phyloP scores from a whole-genome alignment of 176 grass and related monocot species.

The Raddia distichophylla region DNA sequence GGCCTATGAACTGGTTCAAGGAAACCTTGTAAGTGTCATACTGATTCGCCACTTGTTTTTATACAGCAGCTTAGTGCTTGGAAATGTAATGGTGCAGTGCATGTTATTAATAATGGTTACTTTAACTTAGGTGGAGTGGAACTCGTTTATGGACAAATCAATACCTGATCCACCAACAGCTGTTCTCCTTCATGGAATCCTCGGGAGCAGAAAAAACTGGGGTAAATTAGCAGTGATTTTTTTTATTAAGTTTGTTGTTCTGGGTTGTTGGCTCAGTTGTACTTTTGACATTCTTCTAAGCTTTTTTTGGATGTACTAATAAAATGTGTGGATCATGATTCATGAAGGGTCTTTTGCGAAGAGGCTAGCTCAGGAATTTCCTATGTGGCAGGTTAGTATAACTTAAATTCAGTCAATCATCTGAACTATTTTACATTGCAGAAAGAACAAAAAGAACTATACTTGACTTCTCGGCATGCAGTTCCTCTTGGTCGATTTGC shows the following conservation, averaged over 20 bases:
- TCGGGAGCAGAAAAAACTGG: constrained; percentile 96
- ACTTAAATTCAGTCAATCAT: constrained; percentile 25
- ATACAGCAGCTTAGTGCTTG: neutral
- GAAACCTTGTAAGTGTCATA: constrained; percentile 70
- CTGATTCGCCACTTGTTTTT: constrained; percentile 21
- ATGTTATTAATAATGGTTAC: constrained; percentile 10
- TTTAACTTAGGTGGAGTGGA: constrained; percentile 78
- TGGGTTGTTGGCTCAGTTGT: constrained; percentile 11
- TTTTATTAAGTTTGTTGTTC: neutral
- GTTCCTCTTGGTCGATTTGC: constrained; percentile 99
- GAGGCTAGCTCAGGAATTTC: constrained; percentile 96
- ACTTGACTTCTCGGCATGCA: constrained; percentile 44
- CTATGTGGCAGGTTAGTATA: constrained; percentile 87
- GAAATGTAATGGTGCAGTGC: constrained; percentile 5
- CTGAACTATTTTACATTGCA: constrained; percentile 13
- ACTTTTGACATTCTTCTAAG: neutral
- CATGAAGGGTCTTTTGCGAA: constrained; percentile 79
- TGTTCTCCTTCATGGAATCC: constrained; percentile 97
- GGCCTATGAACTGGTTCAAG: constrained; percentile 94
- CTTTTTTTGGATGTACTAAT: constrained; percentile 24
- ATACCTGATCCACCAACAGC: constrained; percentile 95
- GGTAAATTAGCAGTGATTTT: constrained; percentile 54
- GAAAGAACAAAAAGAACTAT: constrained; percentile 2
- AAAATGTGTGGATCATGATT: constrained; percentile 15
- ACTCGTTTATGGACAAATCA: constrained; percentile 96